A percentile compares a stretch with the other conserved stretches of the same genome.
Conservation (phyloP, 768 basidiomycete species). For the Trametes maxima region DNA sequence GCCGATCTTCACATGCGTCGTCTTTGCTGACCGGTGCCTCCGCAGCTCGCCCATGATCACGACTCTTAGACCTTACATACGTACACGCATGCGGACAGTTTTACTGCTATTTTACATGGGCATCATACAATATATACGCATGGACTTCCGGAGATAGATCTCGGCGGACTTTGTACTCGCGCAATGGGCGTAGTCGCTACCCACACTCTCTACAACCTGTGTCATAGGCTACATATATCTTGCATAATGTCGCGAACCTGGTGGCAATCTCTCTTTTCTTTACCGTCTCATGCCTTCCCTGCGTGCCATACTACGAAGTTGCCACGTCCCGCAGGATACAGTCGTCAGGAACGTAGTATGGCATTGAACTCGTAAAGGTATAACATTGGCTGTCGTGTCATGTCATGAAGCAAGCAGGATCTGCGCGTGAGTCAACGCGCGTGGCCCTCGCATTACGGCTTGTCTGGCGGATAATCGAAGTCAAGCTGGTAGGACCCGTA, state of each 20-base stretch:
- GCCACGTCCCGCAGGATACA: neutral
- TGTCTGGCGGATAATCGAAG: slow-evolving; percentile 36
- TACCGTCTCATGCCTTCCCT: neutral
- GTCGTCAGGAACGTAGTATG: neutral
- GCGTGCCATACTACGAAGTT: neutral
- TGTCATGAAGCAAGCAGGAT: neutral
- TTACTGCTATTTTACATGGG: slow-evolving; percentile 31
- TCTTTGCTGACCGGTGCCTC: neutral
- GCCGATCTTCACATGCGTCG: neutral
- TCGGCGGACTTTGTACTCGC: slow-evolving; percentile 31
- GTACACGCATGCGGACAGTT: slow-evolving; percentile 29
- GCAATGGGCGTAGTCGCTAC: slow-evolving; percentile 19
- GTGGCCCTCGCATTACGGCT: neutral
- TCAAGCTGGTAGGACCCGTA: slow-evolving; percentile 61
- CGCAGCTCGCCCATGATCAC: slow-evolving; percentile 39
- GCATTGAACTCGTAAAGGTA: neutral
- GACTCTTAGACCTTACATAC: slow-evolving; percentile 27
- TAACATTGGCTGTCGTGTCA: neutral
- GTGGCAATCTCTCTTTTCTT: slow-evolving; percentile 3
- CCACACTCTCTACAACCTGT: slow-evolving; percentile 33
- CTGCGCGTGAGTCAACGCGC: neutral
- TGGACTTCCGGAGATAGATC: slow-evolving; percentile 31
- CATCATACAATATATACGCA: slow-evolving; percentile 23
- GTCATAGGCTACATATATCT: slow-evolving; percentile 24
- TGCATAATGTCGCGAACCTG: slow-evolving; percentile 20